Base-by-base conservation (phyloP, 78 protist species). In the Cavenderia fasciculata region DNA sequence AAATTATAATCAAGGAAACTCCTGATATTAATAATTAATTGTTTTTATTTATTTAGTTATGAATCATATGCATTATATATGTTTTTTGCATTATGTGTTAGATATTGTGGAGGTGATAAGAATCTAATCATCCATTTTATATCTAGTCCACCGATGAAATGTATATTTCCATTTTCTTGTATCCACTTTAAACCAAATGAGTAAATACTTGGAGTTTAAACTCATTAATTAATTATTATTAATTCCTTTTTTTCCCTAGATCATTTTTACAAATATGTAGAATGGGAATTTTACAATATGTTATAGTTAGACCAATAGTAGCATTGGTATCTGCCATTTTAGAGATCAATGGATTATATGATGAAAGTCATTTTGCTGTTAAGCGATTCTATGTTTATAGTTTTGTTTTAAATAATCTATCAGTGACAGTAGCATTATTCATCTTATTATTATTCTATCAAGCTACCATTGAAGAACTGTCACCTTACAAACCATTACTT, bases 41-140 rank as follows among this genome's bases (percentile, higher is more conserved):
- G 33, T 69, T 11, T 31, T 69, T 12, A 43, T 43, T 2, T 19
- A 19, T 29, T 4, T 33, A 71, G 78, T 34, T 71, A 77, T 52
- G 87, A 77, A 77, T 43, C 87, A 11, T 63, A 77, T 77, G 74
- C 51, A 38, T 47, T 76, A 62, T 77, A 77, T 77, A 66, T 63
- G 51, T 77, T 77, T 63, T 77, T 77, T 51, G 52, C 56, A 57
- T 27, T 77, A 36, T 77, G 71, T 47, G 72, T 66, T 7, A 62
- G 44, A 14, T 77, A 77, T 77, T 61, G 74, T 62, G 87, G 87
- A 29, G 87, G 87, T 38, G 87, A 77, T 38, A 49, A 51, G 47
- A 77, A 77, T 51, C 63, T 77, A 51, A 59, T 77, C 18, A 77
- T 57, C 23, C 87, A 77, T 41, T 77, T 77, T 36, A 31, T 77